These are phyloP conservation scores for Trametes cingulata DNA, from an alignment of 768 basidiomycete species.

Conservation along the genomic window DNA sequence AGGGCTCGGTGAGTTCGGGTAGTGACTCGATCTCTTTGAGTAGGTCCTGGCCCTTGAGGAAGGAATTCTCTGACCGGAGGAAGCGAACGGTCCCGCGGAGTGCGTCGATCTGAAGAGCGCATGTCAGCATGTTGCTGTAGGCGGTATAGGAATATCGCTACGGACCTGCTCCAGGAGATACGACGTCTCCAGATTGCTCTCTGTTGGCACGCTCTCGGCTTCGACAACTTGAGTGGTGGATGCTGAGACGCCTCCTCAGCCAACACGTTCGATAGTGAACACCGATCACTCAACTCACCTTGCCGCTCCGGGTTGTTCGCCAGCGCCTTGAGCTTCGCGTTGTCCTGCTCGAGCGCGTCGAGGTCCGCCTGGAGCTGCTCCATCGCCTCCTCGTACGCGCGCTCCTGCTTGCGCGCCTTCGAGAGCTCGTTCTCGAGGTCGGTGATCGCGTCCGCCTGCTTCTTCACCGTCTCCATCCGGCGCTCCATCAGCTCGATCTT, in stretches of 20 bases:
- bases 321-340: conserved; percentile 73
- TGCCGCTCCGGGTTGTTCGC: conserved; percentile 70
- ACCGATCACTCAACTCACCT: conserved; percentile 43
- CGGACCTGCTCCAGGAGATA: conserved; percentile 85
- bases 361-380: conserved; percentile 90
- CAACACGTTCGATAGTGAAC: neutral
- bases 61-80: conserved; percentile 91
- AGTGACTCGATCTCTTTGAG: conserved; percentile 79
- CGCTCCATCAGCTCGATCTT: conserved; percentile 97
- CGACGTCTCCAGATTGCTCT: conserved; percentile 84
- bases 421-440: conserved; percentile 80
- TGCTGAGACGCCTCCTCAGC: conserved; percentile 32
- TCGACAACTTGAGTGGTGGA: conserved; percentile 54
- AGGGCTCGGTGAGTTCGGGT: conserved; percentile 57
- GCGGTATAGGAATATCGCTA: neutral
- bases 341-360: conserved; percentile 85
- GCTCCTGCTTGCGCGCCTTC: conserved; percentile 85
- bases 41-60: conserved; percentile 90
- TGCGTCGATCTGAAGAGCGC: conserved; percentile 69
- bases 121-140: conserved; percentile 9
- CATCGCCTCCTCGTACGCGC: conserved; percentile 90
- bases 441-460: conserved; percentile 79
- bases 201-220: conserved; percentile 63
- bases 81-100: conserved; percentile 90
- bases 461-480: conserved; percentile 87